Conservation (phyloP, 108 stramenopile species). For the Phaeodactylum tricornutum region DNA sequence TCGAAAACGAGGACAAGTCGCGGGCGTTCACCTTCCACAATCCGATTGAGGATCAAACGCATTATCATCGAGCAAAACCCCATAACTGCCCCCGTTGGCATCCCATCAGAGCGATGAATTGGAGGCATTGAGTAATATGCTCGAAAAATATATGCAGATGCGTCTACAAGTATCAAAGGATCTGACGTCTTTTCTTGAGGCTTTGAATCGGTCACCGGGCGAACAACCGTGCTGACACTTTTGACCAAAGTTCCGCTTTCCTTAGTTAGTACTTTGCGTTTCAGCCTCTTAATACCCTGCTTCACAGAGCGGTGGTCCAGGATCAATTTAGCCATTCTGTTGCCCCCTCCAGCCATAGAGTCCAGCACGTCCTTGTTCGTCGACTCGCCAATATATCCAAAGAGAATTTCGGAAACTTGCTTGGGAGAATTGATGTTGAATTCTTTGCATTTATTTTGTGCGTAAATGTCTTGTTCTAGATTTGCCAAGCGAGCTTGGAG, state of each 20-base stretch:
- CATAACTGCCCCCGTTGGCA: conserved; percentile 71
- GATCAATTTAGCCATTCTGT: conserved; percentile 34
- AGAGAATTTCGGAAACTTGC: conserved; percentile 56
- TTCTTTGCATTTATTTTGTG: conserved; percentile 22
- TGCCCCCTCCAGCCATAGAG: conserved; percentile 55
- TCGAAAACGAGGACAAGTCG: conserved; percentile 79
- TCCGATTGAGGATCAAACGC: conserved; percentile 41
- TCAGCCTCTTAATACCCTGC: conserved; percentile 26
- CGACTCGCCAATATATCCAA: conserved; percentile 38
- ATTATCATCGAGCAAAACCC: conserved; percentile 87
- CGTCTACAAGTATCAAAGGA: conserved; percentile 72
- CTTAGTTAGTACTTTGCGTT: conserved; percentile 15
- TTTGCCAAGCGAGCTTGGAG: conserved; percentile 1
- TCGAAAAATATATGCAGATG: conserved; percentile 80
- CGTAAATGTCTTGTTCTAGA: conserved; percentile 2
- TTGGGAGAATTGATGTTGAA: conserved; percentile 71
- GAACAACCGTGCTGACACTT: not conserved
- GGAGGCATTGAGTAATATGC: conserved; percentile 80
- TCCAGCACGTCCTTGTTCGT: conserved; percentile 68
- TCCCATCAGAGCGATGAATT: conserved; percentile 73
- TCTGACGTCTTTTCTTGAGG: conserved; percentile 9
- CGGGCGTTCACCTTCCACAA: conserved; percentile 50
- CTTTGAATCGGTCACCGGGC: not conserved
- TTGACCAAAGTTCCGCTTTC: conserved; percentile 3
- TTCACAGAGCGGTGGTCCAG: conserved; percentile 32